Conservation (phyloP, 306 rosid genomes). For the Prunus dulcis region DNA sequence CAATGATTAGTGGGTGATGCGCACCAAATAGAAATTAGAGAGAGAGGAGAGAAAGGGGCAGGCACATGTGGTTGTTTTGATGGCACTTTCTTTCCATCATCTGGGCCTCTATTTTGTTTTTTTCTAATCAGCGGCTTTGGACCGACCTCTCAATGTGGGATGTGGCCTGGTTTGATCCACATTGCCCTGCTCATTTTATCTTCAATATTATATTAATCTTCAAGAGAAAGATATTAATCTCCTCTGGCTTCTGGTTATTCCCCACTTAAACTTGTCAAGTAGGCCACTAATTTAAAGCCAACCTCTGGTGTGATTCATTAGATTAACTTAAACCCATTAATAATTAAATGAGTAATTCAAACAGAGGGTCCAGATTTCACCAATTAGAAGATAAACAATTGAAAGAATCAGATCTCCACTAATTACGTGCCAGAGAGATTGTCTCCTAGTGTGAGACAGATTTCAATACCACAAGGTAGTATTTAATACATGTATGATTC, state of each 20-base stretch:
- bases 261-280: not conserved
- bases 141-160: conserved; percentile 18
- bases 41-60: not conserved
- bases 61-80: conserved; percentile 60
- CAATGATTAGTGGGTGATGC: conserved; percentile 79
- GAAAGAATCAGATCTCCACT: conserved; percentile 32
- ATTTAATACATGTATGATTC: conserved; percentile 14
- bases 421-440: conserved; percentile 52
- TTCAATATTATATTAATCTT: not conserved
- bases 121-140: conserved; percentile 25
- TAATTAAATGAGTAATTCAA: not conserved
- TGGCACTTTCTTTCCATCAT: conserved; percentile 42
- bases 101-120: conserved; percentile 31
- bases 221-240: too few species aligned
- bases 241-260: not conserved
- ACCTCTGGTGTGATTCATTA: not conserved
- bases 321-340: conserved; percentile 9
- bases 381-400: conserved; percentile 20
- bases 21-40: conserved; percentile 43
- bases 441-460: conserved; percentile 63
- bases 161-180: conserved; percentile 69
- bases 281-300: conserved; percentile 8
- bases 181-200: conserved; percentile 32
- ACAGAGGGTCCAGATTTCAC: not conserved
- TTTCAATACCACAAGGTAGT: conserved; percentile 31